Percentiles rank a stretch among this genome's conserved stretches.
Conservation (phyloP, 306 rosid genomes). For the Fragaria ananassa region DNA sequence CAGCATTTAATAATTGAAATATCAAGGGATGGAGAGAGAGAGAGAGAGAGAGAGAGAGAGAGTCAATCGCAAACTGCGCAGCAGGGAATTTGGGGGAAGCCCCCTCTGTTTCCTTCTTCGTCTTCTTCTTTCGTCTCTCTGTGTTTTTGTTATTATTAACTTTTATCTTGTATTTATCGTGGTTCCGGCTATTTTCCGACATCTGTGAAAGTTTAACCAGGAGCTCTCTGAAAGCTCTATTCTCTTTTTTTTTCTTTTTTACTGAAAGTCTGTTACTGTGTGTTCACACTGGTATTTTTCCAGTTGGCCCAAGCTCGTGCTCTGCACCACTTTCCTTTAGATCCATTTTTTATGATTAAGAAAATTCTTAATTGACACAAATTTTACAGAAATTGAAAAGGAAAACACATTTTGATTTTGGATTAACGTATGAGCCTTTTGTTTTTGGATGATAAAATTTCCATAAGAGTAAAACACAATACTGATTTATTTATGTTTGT, state of each 20-base stretch:
- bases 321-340: too few relatives aligned
- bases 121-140: not conserved
- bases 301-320: not conserved
- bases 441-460: too few relatives aligned
- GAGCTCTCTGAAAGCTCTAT: not conserved
- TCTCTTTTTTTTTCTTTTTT: not conserved
- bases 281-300: not conserved
- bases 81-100: not conserved
- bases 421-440: too few relatives aligned
- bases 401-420: too few relatives aligned
- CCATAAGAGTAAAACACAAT: too few relatives aligned
- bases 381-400: too few relatives aligned
- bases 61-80: not conserved
- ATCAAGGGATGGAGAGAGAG: too few relatives aligned
- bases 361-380: too few relatives aligned
- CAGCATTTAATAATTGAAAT: not conserved
- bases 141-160: not conserved
- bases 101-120: not conserved
- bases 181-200: conserved; percentile 13
- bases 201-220: conserved; percentile 7
- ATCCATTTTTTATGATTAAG: too few relatives aligned
- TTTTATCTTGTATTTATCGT: not conserved
- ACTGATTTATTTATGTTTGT: too few relatives aligned
- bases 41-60: not conserved
- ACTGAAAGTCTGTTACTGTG: not conserved